phyloP scores from a whole-genome alignment of 352 stramenopile genomes.

The Phytophthora colocasiae region DNA sequence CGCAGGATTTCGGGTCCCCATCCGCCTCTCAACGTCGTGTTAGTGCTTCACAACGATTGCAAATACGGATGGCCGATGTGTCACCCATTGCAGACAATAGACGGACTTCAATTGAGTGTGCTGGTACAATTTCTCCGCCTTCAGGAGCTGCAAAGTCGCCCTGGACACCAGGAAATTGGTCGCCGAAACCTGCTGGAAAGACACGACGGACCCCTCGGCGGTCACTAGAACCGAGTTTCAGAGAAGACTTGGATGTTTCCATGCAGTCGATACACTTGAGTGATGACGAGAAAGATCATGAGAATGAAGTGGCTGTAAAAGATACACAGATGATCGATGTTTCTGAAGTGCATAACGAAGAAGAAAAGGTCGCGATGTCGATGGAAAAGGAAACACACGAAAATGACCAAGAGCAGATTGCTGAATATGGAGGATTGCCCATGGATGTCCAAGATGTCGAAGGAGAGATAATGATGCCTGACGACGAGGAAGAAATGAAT shows the following conservation, averaged over 20 bases:
- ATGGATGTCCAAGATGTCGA: slow-evolving; percentile 13
- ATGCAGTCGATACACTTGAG: slow-evolving; percentile 82
- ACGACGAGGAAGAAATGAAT: slow-evolving; percentile 39
- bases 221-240: slow-evolving; percentile 37
- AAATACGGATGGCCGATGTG: slow-evolving; percentile 54
- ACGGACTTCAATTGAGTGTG: slow-evolving; percentile 35
- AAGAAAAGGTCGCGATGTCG: slow-evolving; percentile 2
- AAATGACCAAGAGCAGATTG: slow-evolving; percentile 2
- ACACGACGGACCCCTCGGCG: slow-evolving; percentile 27
- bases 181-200: slow-evolving; percentile 27
- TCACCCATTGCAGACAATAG: slow-evolving; percentile 62
- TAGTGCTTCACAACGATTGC: slow-evolving; percentile 61
- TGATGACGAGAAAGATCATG: slow-evolving; percentile 42
- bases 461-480: slow-evolving; percentile 20
- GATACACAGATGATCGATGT: slow-evolving; percentile 42
- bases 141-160: slow-evolving; percentile 37
- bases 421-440: slow-evolving; percentile 7
- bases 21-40: slow-evolving; percentile 27
- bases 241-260: slow-evolving; percentile 59
- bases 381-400: slow-evolving; percentile 9
- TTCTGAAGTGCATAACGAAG: slow-evolving; percentile 20
- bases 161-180: slow-evolving; percentile 34
- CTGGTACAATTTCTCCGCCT: slow-evolving; percentile 35
- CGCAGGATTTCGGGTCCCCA: slow-evolving; percentile 57
- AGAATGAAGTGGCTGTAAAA: slow-evolving; percentile 32